These are phyloP conservation scores for Wickerhamiella nectarea DNA, from an alignment of 805 yeast genomes.

Conservation along the genomic window DNA sequence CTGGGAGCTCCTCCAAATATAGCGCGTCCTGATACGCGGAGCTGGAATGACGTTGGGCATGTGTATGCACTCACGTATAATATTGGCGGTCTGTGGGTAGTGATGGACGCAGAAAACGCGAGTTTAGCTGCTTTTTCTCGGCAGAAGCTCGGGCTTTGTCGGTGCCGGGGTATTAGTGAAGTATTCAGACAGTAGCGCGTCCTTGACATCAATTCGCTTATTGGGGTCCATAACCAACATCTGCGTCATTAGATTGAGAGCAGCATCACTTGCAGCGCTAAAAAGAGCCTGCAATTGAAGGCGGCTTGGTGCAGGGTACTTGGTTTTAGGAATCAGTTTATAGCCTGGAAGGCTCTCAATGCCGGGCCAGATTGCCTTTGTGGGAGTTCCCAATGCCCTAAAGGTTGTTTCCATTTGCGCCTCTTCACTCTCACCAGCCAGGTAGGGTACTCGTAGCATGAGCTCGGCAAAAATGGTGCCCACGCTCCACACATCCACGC, in stretches of 20 bases:
- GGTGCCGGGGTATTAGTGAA: slow-evolving; percentile 66
- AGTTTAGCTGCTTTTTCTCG: slow-evolving; percentile 27
- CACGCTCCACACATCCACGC: slow-evolving; percentile 91
- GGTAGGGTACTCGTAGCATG: slow-evolving; percentile 86
- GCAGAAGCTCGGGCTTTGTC: slow-evolving; percentile 49
- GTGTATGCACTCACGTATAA: neutral
- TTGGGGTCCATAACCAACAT: slow-evolving; percentile 69
- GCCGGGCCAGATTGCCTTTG: slow-evolving; percentile 83
- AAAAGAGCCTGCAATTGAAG: slow-evolving; percentile 70
- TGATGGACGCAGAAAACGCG: neutral
- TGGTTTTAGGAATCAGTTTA: slow-evolving; percentile 24
- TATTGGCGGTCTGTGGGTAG: neutral
- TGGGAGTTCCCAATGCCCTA: slow-evolving; percentile 91
- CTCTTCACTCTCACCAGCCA: slow-evolving; percentile 82
- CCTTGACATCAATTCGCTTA: slow-evolving; percentile 50
- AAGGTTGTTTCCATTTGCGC: slow-evolving; percentile 91
- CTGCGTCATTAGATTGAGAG: slow-evolving; percentile 58
- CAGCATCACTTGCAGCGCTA: slow-evolving; percentile 79
- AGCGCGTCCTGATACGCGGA: neutral
- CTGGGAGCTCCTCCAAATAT: neutral
- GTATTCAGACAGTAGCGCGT: slow-evolving; percentile 51
- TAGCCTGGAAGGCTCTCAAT: slow-evolving; percentile 68
- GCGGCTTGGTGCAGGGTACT: slow-evolving; percentile 74
- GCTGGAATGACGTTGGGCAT: neutral
- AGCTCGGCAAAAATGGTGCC: slow-evolving; percentile 94